Conservation (phyloP, 208 protist species). For the Crithidia mellificae region DNA sequence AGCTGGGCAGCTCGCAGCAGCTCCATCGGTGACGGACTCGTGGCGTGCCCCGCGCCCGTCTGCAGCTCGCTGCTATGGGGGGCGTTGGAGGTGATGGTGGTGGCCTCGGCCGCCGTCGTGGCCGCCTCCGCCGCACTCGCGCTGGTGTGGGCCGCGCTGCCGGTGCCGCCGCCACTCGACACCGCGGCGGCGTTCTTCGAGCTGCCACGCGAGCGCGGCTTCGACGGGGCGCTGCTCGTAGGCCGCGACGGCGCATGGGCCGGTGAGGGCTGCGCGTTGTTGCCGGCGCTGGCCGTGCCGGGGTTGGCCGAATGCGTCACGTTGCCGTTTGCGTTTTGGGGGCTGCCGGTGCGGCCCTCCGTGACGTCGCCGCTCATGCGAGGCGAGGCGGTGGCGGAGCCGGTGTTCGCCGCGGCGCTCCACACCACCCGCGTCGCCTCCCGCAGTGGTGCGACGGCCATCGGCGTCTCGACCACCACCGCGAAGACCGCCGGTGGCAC, state of each 20-base stretch:
- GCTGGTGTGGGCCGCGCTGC: not conserved
- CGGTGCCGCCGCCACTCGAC: not conserved
- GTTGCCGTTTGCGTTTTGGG: not conserved
- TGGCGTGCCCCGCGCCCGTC: too few species aligned
- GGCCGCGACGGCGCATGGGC: not conserved
- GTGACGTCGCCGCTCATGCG: not conserved
- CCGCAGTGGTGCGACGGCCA: conserved; percentile 41
- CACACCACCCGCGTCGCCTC: conserved; percentile 26
- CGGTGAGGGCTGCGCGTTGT: not conserved
- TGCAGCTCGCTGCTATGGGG: too few species aligned
- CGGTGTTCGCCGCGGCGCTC: too few species aligned
- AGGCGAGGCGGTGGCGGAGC: not conserved
- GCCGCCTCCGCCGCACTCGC: not conserved
- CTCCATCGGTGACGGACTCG: conserved; percentile 30
- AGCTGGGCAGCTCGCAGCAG: conserved; percentile 42
- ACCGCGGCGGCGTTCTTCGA: conserved; percentile 3
- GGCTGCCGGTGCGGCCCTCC: not conserved
- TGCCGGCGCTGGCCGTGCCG: not conserved
- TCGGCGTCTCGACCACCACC: conserved; percentile 51
- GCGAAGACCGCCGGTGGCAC: conserved; percentile 20
- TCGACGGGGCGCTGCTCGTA: conserved; percentile 4
- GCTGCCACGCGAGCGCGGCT: conserved; percentile 15
- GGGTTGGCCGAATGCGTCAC: not conserved
- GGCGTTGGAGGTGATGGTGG: too few species aligned
- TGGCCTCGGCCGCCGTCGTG: not conserved